Percentiles rank a stretch among this genome's conserved stretches.
phyloP scores from a whole-genome alignment of 495 filamentous ascomycete genomes.

The Hypoxylon trugodes region DNA sequence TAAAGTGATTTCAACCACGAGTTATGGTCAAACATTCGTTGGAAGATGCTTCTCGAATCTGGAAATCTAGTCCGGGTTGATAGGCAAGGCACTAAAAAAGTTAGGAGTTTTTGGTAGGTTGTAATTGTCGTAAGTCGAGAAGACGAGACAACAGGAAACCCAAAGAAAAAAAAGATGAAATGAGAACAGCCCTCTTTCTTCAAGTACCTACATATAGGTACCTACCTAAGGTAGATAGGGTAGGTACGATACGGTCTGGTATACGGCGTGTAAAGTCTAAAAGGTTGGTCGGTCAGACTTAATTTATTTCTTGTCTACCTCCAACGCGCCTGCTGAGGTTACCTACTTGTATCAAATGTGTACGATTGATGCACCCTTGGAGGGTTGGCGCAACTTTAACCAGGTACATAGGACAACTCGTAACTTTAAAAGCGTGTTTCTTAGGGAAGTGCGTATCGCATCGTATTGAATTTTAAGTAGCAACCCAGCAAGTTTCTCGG shows the following conservation, averaged over 20 bases:
- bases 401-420: constrained; percentile 10
- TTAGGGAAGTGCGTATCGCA: not conserved
- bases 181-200: not conserved
- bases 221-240: too few species aligned
- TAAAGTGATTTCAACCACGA: constrained; percentile 22
- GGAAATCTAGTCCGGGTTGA: not conserved
- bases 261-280: not conserved
- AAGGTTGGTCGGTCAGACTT: too few species aligned
- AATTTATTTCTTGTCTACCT: not conserved
- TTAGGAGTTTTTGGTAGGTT: not conserved
- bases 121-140: constrained; percentile 8
- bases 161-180: not conserved
- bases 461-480: not conserved
- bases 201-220: not conserved
- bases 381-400: constrained; percentile 16
- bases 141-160: not conserved
- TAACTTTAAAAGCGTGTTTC: constrained; percentile 21
- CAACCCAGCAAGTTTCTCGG: constrained; percentile 2
- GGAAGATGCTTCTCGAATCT: constrained; percentile 32
- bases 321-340: not conserved
- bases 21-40: constrained; percentile 22
- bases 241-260: too few species aligned
- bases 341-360: not conserved
- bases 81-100: constrained; percentile 1
- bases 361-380: not conserved